Percentiles rank a stretch among this genome's conserved stretches.
Evolutionary conservation across 257 asterid genomes (phyloP).

Genomic region (Petunia axillaris): DNA sequence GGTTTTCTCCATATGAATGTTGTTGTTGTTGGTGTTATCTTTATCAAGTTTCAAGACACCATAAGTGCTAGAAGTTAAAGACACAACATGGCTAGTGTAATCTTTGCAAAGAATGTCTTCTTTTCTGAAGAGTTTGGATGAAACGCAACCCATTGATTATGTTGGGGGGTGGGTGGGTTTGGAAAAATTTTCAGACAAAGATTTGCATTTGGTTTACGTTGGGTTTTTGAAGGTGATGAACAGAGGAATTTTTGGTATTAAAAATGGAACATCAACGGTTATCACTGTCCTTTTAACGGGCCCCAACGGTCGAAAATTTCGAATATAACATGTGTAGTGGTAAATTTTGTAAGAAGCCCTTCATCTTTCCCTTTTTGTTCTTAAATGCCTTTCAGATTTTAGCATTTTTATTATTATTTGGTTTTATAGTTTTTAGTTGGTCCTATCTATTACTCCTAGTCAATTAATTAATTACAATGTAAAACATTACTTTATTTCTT

Average conservation of each 20-base stretch:
- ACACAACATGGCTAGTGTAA: constrained; percentile 65
- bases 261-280: constrained; percentile 53
- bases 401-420: not conserved
- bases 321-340: constrained; percentile 28
- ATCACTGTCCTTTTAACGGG: constrained; percentile 40
- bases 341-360: constrained; percentile 27
- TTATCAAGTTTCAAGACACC: constrained; percentile 77
- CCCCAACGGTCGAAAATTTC: constrained; percentile 80
- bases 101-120: constrained; percentile 41
- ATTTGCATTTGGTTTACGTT: constrained; percentile 30
- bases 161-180: constrained; percentile 14
- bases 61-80: constrained; percentile 86
- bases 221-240: constrained; percentile 13
- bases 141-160: constrained; percentile 79
- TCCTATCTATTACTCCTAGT: not conserved
- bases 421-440: not conserved
- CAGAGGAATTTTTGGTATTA: constrained; percentile 30
- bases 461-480: not conserved
- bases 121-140: constrained; percentile 57
- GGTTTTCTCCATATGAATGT: not conserved
- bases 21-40: constrained; percentile 16
- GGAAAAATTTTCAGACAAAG: not conserved
- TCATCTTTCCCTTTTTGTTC: not conserved
- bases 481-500: not conserved
- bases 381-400: not conserved